A percentile compares a stretch with the other conserved stretches of the same genome.
Conservation (phyloP, 805 yeast species). For the Metschnikowia sp. region DNA sequence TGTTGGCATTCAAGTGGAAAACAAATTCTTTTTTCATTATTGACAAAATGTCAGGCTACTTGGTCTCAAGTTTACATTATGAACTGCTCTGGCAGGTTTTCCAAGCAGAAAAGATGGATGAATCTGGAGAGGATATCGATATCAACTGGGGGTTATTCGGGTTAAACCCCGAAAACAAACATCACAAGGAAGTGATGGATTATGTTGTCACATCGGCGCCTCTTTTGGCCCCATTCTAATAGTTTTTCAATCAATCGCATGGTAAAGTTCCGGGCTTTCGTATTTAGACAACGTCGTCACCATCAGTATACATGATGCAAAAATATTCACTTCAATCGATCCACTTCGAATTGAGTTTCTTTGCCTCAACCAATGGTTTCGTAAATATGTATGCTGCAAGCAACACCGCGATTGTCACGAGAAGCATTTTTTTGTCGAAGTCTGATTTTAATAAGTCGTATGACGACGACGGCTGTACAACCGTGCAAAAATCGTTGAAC, state of each 20-base stretch:
- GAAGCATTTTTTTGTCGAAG: constrained; percentile 65
- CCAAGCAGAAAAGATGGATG: constrained; percentile 19
- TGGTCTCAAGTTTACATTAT: constrained; percentile 34
- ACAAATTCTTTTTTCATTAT: constrained; percentile 27
- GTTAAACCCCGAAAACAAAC: constrained; percentile 18
- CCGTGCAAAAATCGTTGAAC: constrained; percentile 70
- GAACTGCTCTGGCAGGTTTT: constrained; percentile 41
- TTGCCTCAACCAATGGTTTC: constrained; percentile 55
- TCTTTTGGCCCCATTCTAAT: neutral
- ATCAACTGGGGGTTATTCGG: constrained; percentile 31
- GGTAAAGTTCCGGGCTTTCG: neutral
- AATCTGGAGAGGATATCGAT: neutral
- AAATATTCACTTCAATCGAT: constrained; percentile 20
- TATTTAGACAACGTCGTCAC: too few relatives aligned
- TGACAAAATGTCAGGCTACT: constrained; percentile 31
- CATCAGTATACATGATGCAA: neutral
- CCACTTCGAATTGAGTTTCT: constrained; percentile 56
- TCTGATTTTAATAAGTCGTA: constrained; percentile 69
- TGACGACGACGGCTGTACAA: constrained; percentile 75
- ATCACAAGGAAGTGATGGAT: constrained; percentile 11
- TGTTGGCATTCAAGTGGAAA: constrained; percentile 6
- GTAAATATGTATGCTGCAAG: constrained; percentile 44
- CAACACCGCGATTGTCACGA: constrained; percentile 56
- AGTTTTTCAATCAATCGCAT: neutral
- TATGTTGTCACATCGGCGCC: constrained; percentile 9